phyloP scores from a whole-genome alignment of 805 yeast genomes.

The Hanseniaspora meyeri region DNA sequence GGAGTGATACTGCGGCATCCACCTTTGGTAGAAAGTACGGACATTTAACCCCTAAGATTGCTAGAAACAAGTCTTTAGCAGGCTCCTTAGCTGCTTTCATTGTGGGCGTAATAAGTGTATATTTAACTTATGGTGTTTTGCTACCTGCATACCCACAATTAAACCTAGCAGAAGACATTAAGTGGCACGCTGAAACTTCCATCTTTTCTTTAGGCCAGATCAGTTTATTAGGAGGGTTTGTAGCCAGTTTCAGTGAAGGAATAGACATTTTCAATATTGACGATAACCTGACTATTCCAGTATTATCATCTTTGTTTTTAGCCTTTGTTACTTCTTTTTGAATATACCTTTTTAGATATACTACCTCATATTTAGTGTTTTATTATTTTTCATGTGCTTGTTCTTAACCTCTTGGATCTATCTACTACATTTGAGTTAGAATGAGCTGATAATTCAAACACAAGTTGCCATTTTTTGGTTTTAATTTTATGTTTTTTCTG shows the following conservation, averaged over 20 bases:
- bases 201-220: slow-evolving; percentile 39
- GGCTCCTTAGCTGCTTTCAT: slow-evolving; percentile 80
- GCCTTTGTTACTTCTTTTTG: slow-evolving; percentile 32
- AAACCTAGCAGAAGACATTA: slow-evolving; percentile 44
- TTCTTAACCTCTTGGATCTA: too few relatives aligned
- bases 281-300: slow-evolving; percentile 91
- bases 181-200: slow-evolving; percentile 56
- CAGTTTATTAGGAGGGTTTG: slow-evolving; percentile 57
- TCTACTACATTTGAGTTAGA: too few relatives aligned
- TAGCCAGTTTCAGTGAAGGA: slow-evolving; percentile 81
- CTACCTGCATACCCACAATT: slow-evolving; percentile 49
- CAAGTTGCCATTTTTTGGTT: too few relatives aligned
- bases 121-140: slow-evolving; percentile 57
- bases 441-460: too few relatives aligned
- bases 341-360: not conserved
- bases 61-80: slow-evolving; percentile 69
- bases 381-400: too few relatives aligned
- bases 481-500: not conserved
- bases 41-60: slow-evolving; percentile 64
- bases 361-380: too few relatives aligned
- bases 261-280: slow-evolving; percentile 66
- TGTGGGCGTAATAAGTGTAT: slow-evolving; percentile 57
- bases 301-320: slow-evolving; percentile 59
- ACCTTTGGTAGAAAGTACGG: slow-evolving; percentile 84
- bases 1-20: slow-evolving; percentile 98